Percentiles rank a stretch among this genome's conserved stretches.
Evolutionary conservation across 2,329 filamentous ascomycete genomes (phyloP).

Genomic region (Trichoderma pleuroti): DNA sequence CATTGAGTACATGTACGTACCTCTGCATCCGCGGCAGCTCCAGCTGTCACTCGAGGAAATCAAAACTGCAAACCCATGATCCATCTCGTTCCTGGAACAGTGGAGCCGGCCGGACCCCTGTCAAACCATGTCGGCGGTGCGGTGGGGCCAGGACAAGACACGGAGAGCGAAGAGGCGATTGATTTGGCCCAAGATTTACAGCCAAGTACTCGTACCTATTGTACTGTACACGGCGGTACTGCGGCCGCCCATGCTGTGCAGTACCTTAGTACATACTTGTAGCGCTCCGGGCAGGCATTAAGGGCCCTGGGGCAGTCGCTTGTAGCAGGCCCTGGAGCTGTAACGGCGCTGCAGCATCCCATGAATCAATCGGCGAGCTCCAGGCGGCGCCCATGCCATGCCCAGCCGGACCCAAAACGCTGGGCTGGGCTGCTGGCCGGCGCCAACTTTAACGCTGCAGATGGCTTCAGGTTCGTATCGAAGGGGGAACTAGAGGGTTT

Average conservation of each 20-base stretch:
- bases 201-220: no score
- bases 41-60: not conserved
- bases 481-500: not conserved
- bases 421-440: constrained; percentile 8
- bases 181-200: not conserved
- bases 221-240: not conserved
- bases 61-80: not conserved
- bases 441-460: not conserved
- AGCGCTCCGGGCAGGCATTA: not conserved
- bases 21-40: constrained; percentile 7
- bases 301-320: not conserved
- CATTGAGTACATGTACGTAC: not conserved
- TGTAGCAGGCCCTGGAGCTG: not conserved
- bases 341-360: not conserved
- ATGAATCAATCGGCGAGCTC: not conserved
- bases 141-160: not conserved
- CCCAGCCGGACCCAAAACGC: constrained; percentile 13
- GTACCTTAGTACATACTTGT: not conserved
- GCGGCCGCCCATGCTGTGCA: not conserved
- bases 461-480: constrained; percentile 1
- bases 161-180: not conserved
- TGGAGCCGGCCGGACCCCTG: constrained; percentile 10
- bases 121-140: not conserved
- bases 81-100: constrained; percentile 18
- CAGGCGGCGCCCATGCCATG: not conserved